These are phyloP conservation scores for Xerocomellus intermedius DNA, from an alignment of 768 basidiomycete genomes.

Conservation along the genomic window DNA sequence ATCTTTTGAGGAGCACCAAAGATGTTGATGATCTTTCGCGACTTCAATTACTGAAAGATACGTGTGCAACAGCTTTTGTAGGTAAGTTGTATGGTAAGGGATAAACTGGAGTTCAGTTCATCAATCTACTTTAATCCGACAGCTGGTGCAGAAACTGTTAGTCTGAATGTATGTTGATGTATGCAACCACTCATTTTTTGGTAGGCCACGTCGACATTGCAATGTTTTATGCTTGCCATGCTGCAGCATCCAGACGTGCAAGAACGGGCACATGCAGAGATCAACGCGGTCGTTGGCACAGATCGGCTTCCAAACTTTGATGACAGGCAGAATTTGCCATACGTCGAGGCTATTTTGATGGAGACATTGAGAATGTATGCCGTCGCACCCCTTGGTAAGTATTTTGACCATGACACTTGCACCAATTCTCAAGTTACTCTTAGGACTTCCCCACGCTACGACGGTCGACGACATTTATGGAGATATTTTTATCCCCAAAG, in stretches of 20 bases:
- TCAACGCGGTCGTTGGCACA: conserved; percentile 30
- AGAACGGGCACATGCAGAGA: conserved; percentile 28
- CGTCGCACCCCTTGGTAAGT: conserved; percentile 25
- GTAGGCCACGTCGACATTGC: conserved; percentile 10
- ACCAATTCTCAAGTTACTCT: background rate
- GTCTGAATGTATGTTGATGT: background rate
- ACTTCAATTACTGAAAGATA: conserved; percentile 7
- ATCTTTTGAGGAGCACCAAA: conserved; percentile 4
- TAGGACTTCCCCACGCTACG: conserved; percentile 21
- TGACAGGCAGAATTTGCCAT: conserved; percentile 27
- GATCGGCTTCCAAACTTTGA: conserved; percentile 26
- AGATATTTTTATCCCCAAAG: conserved; percentile 25
- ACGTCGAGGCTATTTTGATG: conserved; percentile 28
- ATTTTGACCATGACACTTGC: background rate
- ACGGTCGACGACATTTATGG: conserved; percentile 19
- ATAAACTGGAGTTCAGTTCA: background rate
- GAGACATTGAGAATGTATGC: conserved; percentile 33
- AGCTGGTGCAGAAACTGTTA: conserved; percentile 23
- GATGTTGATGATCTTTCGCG: conserved; percentile 7
- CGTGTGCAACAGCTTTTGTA: conserved; percentile 11
- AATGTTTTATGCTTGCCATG: conserved; percentile 35
- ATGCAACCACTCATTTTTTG: background rate
- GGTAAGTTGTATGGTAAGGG: conserved; percentile 11
- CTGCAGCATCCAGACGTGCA: conserved; percentile 32
- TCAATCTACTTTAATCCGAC: background rate